phyloP scores from a whole-genome alignment of 768 basidiomycete species.

The Fibroporia radiculosa region DNA sequence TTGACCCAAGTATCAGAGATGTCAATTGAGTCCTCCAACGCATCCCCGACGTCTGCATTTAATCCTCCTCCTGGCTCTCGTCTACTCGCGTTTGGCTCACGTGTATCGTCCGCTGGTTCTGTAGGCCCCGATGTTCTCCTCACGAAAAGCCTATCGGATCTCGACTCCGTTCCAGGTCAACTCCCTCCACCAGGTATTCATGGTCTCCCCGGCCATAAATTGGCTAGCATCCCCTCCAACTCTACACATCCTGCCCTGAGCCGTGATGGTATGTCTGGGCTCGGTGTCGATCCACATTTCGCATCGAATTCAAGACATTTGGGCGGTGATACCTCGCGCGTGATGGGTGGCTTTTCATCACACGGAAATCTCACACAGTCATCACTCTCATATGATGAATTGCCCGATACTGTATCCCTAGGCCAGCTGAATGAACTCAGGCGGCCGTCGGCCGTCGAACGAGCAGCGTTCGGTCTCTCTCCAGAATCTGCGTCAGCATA shows the following conservation, averaged over 20 bases:
- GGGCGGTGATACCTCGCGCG: constrained; percentile 15
- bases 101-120: constrained; percentile 15
- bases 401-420: constrained; percentile 12
- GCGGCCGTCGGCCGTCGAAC: constrained; percentile 13
- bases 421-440: constrained; percentile 13
- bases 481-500: constrained; percentile 10
- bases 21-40: constrained; percentile 6
- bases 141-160: neutral
- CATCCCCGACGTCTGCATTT: constrained; percentile 23
- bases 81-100: constrained; percentile 34
- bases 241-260: neutral
- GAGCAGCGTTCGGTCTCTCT: constrained; percentile 13
- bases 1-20: constrained; percentile 6
- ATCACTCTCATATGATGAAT: constrained; percentile 15
- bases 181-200: constrained; percentile 11
- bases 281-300: neutral
- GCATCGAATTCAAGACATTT: constrained; percentile 7
- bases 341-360: constrained; percentile 19
- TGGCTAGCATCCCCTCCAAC: neutral
- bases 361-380: constrained; percentile 15
- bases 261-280: neutral
- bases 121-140: constrained; percentile 3
- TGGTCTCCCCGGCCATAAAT: neutral
- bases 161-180: constrained; percentile 5
- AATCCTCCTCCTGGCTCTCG: constrained; percentile 35